Conservation (phyloP, 1,139 yeast genomes). For the Protomyces gravidus region DNA sequence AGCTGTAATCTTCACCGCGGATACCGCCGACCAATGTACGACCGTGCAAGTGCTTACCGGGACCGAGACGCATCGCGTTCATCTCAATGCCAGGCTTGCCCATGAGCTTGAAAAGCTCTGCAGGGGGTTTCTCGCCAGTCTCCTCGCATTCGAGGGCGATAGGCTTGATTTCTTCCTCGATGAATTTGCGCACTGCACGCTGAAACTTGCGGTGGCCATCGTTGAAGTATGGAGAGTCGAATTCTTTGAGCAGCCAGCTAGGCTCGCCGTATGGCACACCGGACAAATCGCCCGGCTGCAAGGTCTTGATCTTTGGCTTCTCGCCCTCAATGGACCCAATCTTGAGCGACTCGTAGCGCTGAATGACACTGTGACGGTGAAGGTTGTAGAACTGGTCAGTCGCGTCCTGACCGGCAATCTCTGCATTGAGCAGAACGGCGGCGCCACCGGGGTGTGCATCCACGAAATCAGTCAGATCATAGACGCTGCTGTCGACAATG, state of each 20-base stretch:
- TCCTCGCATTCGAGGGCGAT: slow-evolving; percentile 46
- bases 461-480: slow-evolving; percentile 73
- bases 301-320: slow-evolving; percentile 9
- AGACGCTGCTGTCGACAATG: slow-evolving; percentile 47
- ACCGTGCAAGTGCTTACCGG: slow-evolving; percentile 50
- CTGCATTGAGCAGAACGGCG: slow-evolving; percentile 67
- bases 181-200: slow-evolving; percentile 44
- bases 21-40: slow-evolving; percentile 64
- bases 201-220: slow-evolving; percentile 44
- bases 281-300: slow-evolving; percentile 40
- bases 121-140: slow-evolving; percentile 29
- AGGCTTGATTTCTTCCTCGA: slow-evolving; percentile 43
- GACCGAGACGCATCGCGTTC: slow-evolving; percentile 45
- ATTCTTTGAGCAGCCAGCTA: slow-evolving; percentile 45
- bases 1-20: slow-evolving; percentile 88
- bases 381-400: slow-evolving; percentile 26
- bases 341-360: slow-evolving; percentile 14
- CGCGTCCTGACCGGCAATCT: slow-evolving; percentile 61
- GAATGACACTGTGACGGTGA: slow-evolving; percentile 22
- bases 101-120: slow-evolving; percentile 30
- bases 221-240: slow-evolving; percentile 43
- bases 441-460: slow-evolving; percentile 99
- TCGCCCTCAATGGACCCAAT: slow-evolving; percentile 22
- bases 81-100: slow-evolving; percentile 41
- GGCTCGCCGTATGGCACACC: slow-evolving; percentile 46